A percentile compares a stretch with the other conserved stretches of the same genome.
Conservation (phyloP, 306 rosid genomes). For the Corylus avellana region DNA sequence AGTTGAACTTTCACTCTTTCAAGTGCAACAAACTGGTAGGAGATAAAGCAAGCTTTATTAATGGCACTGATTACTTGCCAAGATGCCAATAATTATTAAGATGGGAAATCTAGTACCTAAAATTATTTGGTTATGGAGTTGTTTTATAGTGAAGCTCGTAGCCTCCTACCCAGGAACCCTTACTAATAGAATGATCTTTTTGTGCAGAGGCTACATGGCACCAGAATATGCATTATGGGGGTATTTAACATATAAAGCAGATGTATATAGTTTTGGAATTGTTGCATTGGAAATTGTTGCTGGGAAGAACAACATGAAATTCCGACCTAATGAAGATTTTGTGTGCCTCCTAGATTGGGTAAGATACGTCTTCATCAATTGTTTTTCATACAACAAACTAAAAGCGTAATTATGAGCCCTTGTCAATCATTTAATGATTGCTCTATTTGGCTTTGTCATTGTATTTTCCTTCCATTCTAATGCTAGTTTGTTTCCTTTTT, state of each 20-base stretch:
- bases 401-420: neutral
- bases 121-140: too few relatives aligned
- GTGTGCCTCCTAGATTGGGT: slow-evolving; percentile 74
- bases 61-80: too few relatives aligned
- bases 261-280: slow-evolving; percentile 66
- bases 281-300: slow-evolving; percentile 57
- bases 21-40: neutral
- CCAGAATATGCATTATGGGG: slow-evolving; percentile 83
- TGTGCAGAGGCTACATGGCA: slow-evolving; percentile 73
- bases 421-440: neutral
- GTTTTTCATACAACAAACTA: neutral
- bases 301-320: slow-evolving; percentile 49
- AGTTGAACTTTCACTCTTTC: too few relatives aligned
- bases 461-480: neutral
- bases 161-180: too few relatives aligned
- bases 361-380: slow-evolving; percentile 10
- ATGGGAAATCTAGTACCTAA: neutral
- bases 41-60: neutral
- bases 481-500: neutral
- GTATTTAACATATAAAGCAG: slow-evolving; percentile 52
- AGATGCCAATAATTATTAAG: too few relatives aligned
- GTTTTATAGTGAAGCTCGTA: too few relatives aligned
- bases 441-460: neutral
- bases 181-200: neutral
- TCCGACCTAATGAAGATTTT: slow-evolving; percentile 41